Conservation (phyloP, 352 stramenopile species). For the Phytophthora aleatoria region DNA sequence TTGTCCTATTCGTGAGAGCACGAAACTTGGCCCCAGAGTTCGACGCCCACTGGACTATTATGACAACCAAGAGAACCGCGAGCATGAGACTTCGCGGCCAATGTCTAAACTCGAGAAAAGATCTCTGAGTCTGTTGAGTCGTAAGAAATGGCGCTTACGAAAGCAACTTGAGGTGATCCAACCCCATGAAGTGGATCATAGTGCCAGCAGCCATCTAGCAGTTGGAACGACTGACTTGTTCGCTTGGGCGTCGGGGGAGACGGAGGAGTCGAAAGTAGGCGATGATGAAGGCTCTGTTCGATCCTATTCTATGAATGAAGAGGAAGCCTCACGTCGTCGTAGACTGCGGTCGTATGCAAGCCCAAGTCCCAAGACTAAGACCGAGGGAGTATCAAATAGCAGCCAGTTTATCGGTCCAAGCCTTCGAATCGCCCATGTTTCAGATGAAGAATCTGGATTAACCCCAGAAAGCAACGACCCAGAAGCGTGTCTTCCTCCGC, state of each 20-base stretch:
- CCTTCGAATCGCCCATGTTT: constrained; percentile 22
- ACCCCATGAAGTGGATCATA: constrained; percentile 66
- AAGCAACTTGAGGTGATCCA: constrained; percentile 73
- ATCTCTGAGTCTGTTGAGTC: constrained; percentile 52
- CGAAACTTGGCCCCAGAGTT: constrained; percentile 53
- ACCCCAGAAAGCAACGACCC: background rate
- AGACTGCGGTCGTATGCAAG: constrained; percentile 25
- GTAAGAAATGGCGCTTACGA: constrained; percentile 65
- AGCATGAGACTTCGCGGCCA: constrained; percentile 14
- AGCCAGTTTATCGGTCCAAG: constrained; percentile 25
- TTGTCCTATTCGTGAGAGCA: constrained; percentile 84
- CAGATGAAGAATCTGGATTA: constrained; percentile 14
- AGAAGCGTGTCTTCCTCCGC: constrained; percentile 1
- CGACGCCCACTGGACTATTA: constrained; percentile 68
- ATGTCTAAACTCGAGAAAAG: constrained; percentile 61
- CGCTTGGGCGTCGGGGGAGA: constrained; percentile 54
- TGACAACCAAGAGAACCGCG: constrained; percentile 7
- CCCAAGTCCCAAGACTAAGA: constrained; percentile 4
- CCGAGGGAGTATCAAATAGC: background rate
- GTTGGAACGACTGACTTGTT: constrained; percentile 73
- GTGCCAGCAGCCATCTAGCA: constrained; percentile 49
- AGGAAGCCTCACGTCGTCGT: constrained; percentile 12
- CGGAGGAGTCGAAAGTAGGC: constrained; percentile 3
- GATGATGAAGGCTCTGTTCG: constrained; percentile 10
- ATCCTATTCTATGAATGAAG: constrained; percentile 15